Conservation (phyloP, 805 yeast genomes). For the Metschnikowia baotianmanensis region DNA sequence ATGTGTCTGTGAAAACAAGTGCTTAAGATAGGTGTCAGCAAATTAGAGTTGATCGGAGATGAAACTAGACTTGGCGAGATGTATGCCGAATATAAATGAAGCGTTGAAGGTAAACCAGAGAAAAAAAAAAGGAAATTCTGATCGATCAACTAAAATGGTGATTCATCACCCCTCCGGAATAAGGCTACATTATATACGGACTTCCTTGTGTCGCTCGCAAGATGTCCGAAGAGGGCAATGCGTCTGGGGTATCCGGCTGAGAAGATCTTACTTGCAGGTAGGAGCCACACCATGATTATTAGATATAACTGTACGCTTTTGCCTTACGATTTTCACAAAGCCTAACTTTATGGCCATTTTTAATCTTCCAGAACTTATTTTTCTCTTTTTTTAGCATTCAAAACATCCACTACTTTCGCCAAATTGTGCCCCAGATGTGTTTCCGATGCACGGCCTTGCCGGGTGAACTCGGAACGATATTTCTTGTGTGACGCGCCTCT, state of each 20-base stretch:
- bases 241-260: conserved; percentile 23
- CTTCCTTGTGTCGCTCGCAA: conserved; percentile 17
- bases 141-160: not conserved
- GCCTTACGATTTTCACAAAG: too few species aligned
- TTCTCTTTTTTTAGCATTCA: not conserved
- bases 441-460: conserved; percentile 9
- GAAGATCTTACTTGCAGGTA: conserved; percentile 7
- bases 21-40: too few species aligned
- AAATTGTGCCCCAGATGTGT: not conserved
- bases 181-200: conserved; percentile 13
- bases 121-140: not conserved
- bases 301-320: too few species aligned
- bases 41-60: too few species aligned
- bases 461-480: conserved; percentile 9
- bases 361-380: too few species aligned
- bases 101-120: too few species aligned
- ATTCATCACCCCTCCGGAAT: conserved; percentile 1
- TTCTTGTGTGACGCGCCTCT: conserved; percentile 9
- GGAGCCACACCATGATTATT: not conserved
- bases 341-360: too few species aligned
- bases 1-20: not conserved
- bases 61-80: too few species aligned
- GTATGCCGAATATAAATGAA: too few species aligned
- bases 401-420: not conserved
- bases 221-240: conserved; percentile 16